phyloP scores from a whole-genome alignment of 805 yeast species.

The Blastobotrys chiropterorum region DNA sequence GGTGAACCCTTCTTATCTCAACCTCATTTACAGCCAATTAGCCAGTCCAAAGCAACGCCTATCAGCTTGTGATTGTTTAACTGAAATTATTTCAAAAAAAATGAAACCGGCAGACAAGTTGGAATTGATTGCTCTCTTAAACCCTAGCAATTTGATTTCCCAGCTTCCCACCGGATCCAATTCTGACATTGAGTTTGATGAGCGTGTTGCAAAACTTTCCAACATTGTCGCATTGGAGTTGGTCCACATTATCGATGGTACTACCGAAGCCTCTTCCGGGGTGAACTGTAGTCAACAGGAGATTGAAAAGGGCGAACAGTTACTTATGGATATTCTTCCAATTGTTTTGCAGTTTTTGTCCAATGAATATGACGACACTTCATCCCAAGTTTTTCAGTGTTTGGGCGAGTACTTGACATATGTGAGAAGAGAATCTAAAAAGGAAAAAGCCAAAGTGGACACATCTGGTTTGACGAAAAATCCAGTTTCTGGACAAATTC shows the following conservation, averaged over 20 bases:
- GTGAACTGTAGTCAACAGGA: conserved; percentile 18
- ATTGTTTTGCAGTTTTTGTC: conserved; percentile 61
- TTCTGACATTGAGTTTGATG: conserved; percentile 55
- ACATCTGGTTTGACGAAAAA: conserved; percentile 32
- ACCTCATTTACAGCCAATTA: conserved; percentile 53
- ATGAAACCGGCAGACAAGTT: conserved; percentile 70
- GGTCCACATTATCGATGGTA: conserved; percentile 55
- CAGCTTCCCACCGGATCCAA: conserved; percentile 32
- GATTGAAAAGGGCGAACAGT: conserved; percentile 34
- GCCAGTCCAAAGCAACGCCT: conserved; percentile 43
- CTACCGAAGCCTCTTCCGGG: conserved; percentile 18
- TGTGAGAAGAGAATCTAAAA: conserved; percentile 48
- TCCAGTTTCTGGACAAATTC: conserved; percentile 17
- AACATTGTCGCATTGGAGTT: conserved; percentile 73
- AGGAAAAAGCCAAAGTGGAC: conserved; percentile 37
- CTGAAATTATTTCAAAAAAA: conserved; percentile 66
- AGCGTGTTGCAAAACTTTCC: conserved; percentile 65
- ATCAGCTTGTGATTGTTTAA: conserved; percentile 49
- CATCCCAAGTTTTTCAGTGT: conserved; percentile 76
- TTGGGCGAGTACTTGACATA: conserved; percentile 66
- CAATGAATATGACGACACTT: conserved; percentile 84
- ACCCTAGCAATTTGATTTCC: conserved; percentile 50
- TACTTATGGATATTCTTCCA: conserved; percentile 64
- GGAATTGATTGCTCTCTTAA: conserved; percentile 61
- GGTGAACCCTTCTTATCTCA: conserved; percentile 52